phyloP scores from a whole-genome alignment of 208 protist genomes.

The Acanthamoeba triangularis region DNA sequence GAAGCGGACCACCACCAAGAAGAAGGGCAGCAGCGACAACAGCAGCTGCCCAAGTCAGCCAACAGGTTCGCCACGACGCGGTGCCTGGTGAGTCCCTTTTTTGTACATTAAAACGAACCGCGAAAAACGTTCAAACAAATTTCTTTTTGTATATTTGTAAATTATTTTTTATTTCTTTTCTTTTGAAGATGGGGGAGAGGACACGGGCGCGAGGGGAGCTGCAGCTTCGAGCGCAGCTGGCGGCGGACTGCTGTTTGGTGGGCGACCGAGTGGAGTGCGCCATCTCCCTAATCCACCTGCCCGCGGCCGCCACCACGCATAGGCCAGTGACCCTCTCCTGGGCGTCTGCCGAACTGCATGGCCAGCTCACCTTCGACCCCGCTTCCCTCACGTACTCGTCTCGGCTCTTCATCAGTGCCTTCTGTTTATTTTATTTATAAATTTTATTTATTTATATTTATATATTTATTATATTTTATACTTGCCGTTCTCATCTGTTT shows the following conservation, averaged over 20 bases:
- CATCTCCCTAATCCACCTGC: constrained; percentile 4
- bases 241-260: background rate
- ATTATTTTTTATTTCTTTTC: too few relatives aligned
- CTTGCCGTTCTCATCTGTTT: background rate
- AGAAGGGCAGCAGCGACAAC: background rate
- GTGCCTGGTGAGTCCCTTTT: too few relatives aligned
- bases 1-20: background rate
- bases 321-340: background rate
- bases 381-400: background rate
- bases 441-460: background rate
- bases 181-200: background rate
- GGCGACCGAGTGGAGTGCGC: constrained; percentile 29
- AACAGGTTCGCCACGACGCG: background rate
- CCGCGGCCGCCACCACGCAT: background rate
- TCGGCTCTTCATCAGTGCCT: background rate
- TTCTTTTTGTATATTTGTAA: background rate
- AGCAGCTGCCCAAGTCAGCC: background rate
- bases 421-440: background rate
- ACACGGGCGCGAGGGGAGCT: background rate
- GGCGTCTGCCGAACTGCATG: constrained; percentile 15
- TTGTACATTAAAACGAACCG: too few relatives aligned
- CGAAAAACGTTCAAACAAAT: background rate
- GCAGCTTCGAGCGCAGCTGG: background rate
- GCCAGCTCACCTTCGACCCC: background rate
- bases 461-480: too few relatives aligned